Conservation (phyloP, 2,329 filamentous ascomycete species). For the Aspergillus aculeatinus region DNA sequence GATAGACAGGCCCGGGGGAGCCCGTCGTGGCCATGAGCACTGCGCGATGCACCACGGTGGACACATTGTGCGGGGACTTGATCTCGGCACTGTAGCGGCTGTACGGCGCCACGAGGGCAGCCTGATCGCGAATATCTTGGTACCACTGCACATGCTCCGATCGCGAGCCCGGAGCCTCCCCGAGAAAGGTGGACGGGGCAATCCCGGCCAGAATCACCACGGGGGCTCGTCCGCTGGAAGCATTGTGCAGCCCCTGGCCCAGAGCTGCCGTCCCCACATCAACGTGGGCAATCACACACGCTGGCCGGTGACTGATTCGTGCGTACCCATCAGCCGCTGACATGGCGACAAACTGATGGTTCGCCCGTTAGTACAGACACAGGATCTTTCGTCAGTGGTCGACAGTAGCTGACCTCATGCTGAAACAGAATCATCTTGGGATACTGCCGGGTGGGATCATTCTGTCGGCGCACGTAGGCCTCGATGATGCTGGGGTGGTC, state of each 20-base stretch:
- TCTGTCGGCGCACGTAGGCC: slow-evolving; percentile 13
- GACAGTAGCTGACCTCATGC: not conserved
- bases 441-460: slow-evolving; percentile 8
- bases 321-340: slow-evolving; percentile 14
- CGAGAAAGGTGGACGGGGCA: slow-evolving; percentile 9
- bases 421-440: slow-evolving; percentile 15
- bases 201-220: slow-evolving; percentile 14
- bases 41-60: slow-evolving; percentile 81
- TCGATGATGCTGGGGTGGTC: slow-evolving; percentile 17
- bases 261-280: slow-evolving; percentile 15
- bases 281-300: slow-evolving; percentile 15
- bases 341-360: slow-evolving; percentile 10
- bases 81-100: slow-evolving; percentile 79
- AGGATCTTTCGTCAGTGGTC: not conserved
- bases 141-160: slow-evolving; percentile 64
- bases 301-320: slow-evolving; percentile 10
- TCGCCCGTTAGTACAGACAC: too few relatives aligned
- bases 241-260: slow-evolving; percentile 14
- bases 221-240: slow-evolving; percentile 13
- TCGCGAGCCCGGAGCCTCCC: slow-evolving; percentile 10
- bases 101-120: slow-evolving; percentile 75
- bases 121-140: slow-evolving; percentile 76
- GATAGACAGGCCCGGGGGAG: slow-evolving; percentile 74
- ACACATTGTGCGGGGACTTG: slow-evolving; percentile 77
- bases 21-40: slow-evolving; percentile 74